Evolutionary conservation across 305 asterid species (phyloP).

Genomic region (Fraxinus nigra): DNA sequence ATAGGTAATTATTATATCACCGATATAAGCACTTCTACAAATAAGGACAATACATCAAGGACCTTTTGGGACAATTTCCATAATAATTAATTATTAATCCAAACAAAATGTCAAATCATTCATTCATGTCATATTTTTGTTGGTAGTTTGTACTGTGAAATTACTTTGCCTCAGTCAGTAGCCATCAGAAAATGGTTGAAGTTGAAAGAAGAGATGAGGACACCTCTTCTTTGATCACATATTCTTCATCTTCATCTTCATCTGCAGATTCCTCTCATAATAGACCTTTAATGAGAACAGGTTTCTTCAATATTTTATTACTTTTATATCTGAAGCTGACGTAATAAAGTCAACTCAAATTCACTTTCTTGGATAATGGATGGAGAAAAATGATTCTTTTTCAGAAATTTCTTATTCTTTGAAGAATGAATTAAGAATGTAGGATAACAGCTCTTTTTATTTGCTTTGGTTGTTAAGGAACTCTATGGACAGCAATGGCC

Average conservation of each 20-base stretch:
- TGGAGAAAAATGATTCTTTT: not conserved
- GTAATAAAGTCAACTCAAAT: not conserved
- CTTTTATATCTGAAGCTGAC: not conserved
- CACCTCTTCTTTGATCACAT: constrained; percentile 35
- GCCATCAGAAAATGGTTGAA: constrained; percentile 29
- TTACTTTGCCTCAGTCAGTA: not conserved
- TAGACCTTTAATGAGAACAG: constrained; percentile 37
- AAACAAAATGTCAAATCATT: not conserved
- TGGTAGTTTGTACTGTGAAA: not conserved
- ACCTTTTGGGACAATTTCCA: not conserved
- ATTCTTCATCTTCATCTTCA: constrained; percentile 35
- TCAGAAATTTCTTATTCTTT: not conserved
- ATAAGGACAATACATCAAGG: not conserved
- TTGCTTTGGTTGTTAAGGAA: constrained; percentile 43
- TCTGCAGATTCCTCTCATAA: constrained; percentile 31
- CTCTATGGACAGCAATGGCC: constrained; percentile 56
- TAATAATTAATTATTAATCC: not conserved
- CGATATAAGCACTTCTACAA: no score
- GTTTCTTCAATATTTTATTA: constrained; percentile 19
- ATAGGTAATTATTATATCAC: no score
- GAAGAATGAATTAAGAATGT: not conserved
- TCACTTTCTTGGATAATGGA: not conserved
- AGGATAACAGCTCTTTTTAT: not conserved
- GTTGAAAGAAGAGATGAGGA: constrained; percentile 27
- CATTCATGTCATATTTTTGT: not conserved